A percentile compares a stretch with the other conserved stretches of the same genome.
phyloP scores from a whole-genome alignment of 192 early-diverging fungal genomes.

The Coemansia sp. region DNA sequence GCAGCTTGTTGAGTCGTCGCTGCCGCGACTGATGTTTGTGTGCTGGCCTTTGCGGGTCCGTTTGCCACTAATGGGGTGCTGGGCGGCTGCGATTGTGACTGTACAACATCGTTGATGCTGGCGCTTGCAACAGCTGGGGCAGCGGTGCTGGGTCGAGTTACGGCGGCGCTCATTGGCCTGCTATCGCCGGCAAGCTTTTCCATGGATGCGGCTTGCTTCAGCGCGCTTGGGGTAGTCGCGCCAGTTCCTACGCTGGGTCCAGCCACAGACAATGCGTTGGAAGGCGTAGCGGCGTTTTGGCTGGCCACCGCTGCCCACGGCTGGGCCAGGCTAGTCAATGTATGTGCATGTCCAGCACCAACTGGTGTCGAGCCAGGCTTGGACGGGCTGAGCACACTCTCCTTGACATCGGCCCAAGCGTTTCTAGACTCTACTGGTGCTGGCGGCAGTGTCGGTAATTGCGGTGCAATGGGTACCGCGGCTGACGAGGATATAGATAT shows the following conservation, averaged over 20 bases:
- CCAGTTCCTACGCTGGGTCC: not conserved
- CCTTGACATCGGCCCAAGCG: constrained; percentile 55
- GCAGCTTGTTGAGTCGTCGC: not conserved
- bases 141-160: constrained; percentile 11
- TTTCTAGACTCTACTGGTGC: constrained; percentile 55
- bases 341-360: constrained; percentile 20
- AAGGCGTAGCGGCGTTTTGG: constrained; percentile 13
- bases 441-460: constrained; percentile 47
- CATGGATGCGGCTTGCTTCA: not conserved
- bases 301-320: constrained; percentile 56
- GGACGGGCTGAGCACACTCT: constrained; percentile 54
- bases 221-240: not conserved
- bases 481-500: not conserved
- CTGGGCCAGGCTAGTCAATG: constrained; percentile 39
- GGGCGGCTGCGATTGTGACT: not conserved
- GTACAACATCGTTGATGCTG: not conserved
- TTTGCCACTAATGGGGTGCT: not conserved
- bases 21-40: constrained; percentile 6
- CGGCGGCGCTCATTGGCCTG: constrained; percentile 7
- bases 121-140: not conserved
- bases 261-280: not conserved
- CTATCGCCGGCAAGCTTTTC: not conserved
- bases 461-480: constrained; percentile 22
- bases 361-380: constrained; percentile 40
- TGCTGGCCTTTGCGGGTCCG: constrained; percentile 4